Evolutionary conservation across 768 basidiomycete genomes (phyloP).

Genomic region (Hypsizygus marmoreus): DNA sequence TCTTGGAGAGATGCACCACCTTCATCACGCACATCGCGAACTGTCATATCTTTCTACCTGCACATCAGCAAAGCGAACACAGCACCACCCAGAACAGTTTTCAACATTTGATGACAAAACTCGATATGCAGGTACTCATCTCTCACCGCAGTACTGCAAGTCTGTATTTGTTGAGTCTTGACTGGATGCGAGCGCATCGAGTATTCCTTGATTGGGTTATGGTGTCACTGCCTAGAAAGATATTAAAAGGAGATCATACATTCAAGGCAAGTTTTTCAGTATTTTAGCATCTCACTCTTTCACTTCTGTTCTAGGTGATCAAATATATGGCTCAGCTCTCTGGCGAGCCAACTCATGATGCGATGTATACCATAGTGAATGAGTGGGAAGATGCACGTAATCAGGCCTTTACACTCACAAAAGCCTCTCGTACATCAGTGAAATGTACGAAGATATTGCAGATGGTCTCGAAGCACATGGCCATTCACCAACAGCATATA

Average conservation of each 20-base stretch:
- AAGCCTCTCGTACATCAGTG: slow-evolving; percentile 5
- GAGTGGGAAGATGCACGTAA: slow-evolving; percentile 3
- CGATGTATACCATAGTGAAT: slow-evolving; percentile 3
- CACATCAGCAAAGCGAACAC: neutral
- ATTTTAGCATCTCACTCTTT: neutral
- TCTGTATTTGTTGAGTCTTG: no score
- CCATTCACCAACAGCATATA: neutral
- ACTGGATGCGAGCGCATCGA: no score
- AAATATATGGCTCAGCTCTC: slow-evolving; percentile 1
- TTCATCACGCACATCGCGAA: slow-evolving; percentile 4
- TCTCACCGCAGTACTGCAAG: no score
- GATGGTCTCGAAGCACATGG: neutral
- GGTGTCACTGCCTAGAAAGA: neutral
- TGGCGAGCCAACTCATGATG: neutral
- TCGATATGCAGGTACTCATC: no score
- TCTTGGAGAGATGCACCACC: no score
- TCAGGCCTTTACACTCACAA: slow-evolving; percentile 6
- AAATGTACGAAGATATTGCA: slow-evolving; percentile 8
- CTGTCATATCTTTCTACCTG: slow-evolving; percentile 5
- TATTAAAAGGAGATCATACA: slow-evolving; percentile 6
- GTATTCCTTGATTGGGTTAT: neutral
- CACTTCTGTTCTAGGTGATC: neutral
- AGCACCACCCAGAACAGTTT: neutral
- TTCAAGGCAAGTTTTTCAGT: neutral
- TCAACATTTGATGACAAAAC: neutral